A percentile compares a stretch with the other conserved stretches of the same genome.
phyloP scores from a whole-genome alignment of 495 filamentous ascomycete species.

The Darksidea phi region DNA sequence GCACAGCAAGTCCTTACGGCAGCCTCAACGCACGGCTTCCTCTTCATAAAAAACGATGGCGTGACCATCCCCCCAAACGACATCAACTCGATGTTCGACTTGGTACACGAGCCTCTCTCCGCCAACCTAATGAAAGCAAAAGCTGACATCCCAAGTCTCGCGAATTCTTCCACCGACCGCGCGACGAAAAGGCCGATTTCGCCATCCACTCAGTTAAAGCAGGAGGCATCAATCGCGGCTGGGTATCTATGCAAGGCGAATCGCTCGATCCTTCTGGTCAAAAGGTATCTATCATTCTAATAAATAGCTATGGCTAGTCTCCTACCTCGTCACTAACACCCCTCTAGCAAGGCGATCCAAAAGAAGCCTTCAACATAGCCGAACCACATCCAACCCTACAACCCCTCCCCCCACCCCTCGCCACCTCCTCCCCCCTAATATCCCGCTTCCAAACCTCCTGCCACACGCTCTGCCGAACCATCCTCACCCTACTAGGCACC shows the following conservation, averaged over 20 bases:
- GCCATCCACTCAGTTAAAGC: constrained; percentile 62
- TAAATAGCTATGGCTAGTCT: too few relatives aligned
- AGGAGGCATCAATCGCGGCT: constrained; percentile 70
- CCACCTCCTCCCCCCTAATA: constrained; percentile 59
- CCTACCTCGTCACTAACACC: too few relatives aligned
- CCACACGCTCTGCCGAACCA: constrained; percentile 66
- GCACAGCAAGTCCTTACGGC: constrained; percentile 76
- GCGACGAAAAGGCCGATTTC: constrained; percentile 69
- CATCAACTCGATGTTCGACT: constrained; percentile 70
- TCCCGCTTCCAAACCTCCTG: constrained; percentile 65
- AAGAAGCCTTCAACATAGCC: constrained; percentile 94
- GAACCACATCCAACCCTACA: constrained; percentile 76
- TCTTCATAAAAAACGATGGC: constrained; percentile 75
- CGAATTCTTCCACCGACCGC: constrained; percentile 71
- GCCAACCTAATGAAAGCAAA: background rate
- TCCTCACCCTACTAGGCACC: constrained; percentile 72
- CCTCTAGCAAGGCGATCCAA: constrained; percentile 78
- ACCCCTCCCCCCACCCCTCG: constrained; percentile 68
- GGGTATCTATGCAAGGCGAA: constrained; percentile 85
- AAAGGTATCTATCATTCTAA: constrained; percentile 57
- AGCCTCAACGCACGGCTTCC: constrained; percentile 77
- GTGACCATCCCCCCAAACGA: constrained; percentile 62
- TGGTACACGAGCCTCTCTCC: constrained; percentile 53
- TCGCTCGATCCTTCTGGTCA: constrained; percentile 82
- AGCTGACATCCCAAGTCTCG: constrained; percentile 57